Evolutionary conservation across 1,139 yeast species (phyloP).

Genomic region (Debaryomyces udenii): DNA sequence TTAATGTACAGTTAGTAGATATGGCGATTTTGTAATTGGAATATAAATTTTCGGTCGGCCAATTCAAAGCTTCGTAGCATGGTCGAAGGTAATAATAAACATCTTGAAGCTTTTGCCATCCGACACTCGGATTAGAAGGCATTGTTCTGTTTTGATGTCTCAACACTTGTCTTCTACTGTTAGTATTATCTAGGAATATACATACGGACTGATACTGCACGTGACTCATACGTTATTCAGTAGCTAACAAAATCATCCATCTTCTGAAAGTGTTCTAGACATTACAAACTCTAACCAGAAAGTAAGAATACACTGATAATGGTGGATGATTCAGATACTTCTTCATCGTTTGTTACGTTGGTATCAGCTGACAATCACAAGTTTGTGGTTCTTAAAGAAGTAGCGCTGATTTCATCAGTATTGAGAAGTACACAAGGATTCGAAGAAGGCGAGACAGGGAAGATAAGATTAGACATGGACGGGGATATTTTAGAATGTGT

Average conservation of each 20-base stretch:
- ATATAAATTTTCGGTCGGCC: slow-evolving; percentile 39
- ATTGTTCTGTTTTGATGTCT: slow-evolving; percentile 13
- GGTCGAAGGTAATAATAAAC: slow-evolving; percentile 58
- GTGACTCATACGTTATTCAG: too few species aligned
- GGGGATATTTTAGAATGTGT: slow-evolving; percentile 76
- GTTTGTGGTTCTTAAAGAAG: slow-evolving; percentile 69
- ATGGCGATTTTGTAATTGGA: slow-evolving; percentile 31
- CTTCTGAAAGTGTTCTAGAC: too few species aligned
- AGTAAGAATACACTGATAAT: slow-evolving; percentile 1
- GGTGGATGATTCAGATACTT: slow-evolving; percentile 16
- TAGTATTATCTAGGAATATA: too few species aligned
- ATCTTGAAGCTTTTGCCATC: slow-evolving; percentile 67
- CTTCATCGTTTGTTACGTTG: slow-evolving; percentile 54
- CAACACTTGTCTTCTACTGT: too few species aligned
- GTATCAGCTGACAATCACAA: slow-evolving; percentile 75
- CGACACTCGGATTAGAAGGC: slow-evolving; percentile 47
- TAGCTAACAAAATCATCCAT: too few species aligned
- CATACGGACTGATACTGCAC: too few species aligned
- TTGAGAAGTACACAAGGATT: slow-evolving; percentile 68
- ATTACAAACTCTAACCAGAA: too few species aligned
- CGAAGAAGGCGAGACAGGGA: slow-evolving; percentile 55
- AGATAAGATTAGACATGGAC: slow-evolving; percentile 63
- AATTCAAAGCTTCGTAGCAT: slow-evolving; percentile 42
- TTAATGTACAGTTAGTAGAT: slow-evolving; percentile 34
- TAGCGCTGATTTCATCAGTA: slow-evolving; percentile 84